A percentile compares a stretch with the other conserved stretches of the same genome.
phyloP scores from a whole-genome alignment of 495 filamentous ascomycete species.

The Lasiosphaeria ovina region DNA sequence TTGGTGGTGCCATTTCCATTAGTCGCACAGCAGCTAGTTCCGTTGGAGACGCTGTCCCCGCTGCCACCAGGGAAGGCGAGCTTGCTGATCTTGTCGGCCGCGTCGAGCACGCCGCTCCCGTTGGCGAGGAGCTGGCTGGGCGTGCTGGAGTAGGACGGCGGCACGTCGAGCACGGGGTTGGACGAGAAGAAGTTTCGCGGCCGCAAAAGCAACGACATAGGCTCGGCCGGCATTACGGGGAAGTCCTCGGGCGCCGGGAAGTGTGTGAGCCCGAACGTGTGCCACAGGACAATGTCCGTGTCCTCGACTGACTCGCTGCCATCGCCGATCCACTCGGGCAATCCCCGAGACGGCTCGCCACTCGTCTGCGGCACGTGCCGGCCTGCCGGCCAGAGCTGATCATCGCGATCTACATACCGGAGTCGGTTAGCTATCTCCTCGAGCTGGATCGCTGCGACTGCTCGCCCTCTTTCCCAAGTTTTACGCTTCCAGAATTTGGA shows the following conservation, averaged over 20 bases:
- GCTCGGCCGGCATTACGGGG: constrained; percentile 85
- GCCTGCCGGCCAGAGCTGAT: constrained; percentile 88
- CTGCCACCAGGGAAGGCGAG: constrained; percentile 35
- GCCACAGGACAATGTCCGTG: constrained; percentile 90
- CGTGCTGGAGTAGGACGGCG: constrained; percentile 70
- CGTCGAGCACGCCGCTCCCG: constrained; percentile 46
- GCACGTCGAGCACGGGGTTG: constrained; percentile 87
- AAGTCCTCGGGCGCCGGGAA: constrained; percentile 93
- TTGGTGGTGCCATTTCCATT: constrained; percentile 18
- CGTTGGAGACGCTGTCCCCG: background rate
- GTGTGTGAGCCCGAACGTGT: constrained; percentile 92
- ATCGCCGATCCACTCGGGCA: constrained; percentile 82
- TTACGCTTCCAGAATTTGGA: background rate
- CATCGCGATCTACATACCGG: constrained; percentile 62
- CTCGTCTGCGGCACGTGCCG: constrained; percentile 92
- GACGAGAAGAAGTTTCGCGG: constrained; percentile 84
- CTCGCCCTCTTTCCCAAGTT: background rate
- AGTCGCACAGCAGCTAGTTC: constrained; percentile 26
- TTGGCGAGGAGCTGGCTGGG: constrained; percentile 64
- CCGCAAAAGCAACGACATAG: constrained; percentile 78
- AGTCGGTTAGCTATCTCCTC: background rate
- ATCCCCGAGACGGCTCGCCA: constrained; percentile 73
- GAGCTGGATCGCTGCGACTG: background rate
- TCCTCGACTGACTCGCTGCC: constrained; percentile 73
- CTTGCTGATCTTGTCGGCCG: constrained; percentile 44